These are phyloP conservation scores for Colletotrichum lupini DNA, from an alignment of 2,329 filamentous ascomycete genomes.

Conservation along the genomic window DNA sequence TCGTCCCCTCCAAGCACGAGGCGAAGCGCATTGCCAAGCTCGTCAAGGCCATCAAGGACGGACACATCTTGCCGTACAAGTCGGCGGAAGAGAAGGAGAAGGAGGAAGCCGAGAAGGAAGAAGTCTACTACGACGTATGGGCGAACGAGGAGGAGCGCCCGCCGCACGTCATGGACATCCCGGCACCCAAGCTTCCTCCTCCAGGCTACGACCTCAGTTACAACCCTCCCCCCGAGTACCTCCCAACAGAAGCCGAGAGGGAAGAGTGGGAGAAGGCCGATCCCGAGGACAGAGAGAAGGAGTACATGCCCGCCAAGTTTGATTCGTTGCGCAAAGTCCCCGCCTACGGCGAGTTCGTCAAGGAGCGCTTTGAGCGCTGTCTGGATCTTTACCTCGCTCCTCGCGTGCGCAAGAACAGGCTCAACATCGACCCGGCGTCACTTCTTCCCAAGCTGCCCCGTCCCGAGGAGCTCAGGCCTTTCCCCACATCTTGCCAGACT, in stretches of 20 bases:
- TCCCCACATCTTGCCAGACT: constrained; percentile 89
- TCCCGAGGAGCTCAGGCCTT: constrained; percentile 92
- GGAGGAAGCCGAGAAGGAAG: constrained; percentile 77
- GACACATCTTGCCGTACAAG: constrained; percentile 91
- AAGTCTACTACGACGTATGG: constrained; percentile 90
- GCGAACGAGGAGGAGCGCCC: constrained; percentile 87
- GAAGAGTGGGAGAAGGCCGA: constrained; percentile 87
- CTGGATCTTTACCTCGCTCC: constrained; percentile 96
- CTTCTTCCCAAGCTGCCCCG: constrained; percentile 92
- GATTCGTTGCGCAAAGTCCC: constrained; percentile 90
- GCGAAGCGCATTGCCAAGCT: constrained; percentile 97
- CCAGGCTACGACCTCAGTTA: constrained; percentile 97
- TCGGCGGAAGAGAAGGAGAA: constrained; percentile 74
- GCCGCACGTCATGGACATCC: constrained; percentile 92
- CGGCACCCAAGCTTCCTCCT: constrained; percentile 91
- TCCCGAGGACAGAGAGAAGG: constrained; percentile 89
- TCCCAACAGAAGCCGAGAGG: constrained; percentile 87
- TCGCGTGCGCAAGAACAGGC: constrained; percentile 88
- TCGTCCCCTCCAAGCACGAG: constrained; percentile 96
- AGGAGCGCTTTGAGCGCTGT: constrained; percentile 95
- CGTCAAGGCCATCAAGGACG: constrained; percentile 93
- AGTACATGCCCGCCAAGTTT: constrained; percentile 86
- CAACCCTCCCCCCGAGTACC: constrained; percentile 93
- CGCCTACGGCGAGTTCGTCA: constrained; percentile 88
- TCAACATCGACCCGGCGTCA: constrained; percentile 96